These are phyloP conservation scores for Vigna nakashimae DNA, from an alignment of 306 rosid species.

Conservation along the genomic window DNA sequence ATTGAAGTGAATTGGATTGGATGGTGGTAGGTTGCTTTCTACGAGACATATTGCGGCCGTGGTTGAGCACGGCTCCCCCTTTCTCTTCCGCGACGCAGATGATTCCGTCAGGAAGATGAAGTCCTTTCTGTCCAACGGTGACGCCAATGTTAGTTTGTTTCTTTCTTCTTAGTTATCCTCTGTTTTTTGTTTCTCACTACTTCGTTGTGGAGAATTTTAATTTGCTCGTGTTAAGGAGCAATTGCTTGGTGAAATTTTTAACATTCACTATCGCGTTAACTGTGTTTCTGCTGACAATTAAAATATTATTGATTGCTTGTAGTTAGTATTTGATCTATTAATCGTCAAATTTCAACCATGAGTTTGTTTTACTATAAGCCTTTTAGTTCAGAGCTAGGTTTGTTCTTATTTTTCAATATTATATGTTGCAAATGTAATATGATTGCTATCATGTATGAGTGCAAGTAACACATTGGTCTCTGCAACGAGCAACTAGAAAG, in stretches of 20 bases:
- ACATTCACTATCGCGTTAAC: too few species aligned
- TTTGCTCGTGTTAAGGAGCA: too few species aligned
- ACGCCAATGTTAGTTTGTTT: conserved; percentile 55
- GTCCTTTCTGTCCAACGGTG: conserved; percentile 53
- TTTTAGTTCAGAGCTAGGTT: not conserved
- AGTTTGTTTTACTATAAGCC: not conserved
- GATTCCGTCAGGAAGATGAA: conserved; percentile 59
- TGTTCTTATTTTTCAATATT: not conserved
- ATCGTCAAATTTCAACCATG: not conserved
- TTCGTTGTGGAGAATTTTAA: too few species aligned
- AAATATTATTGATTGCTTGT: too few species aligned
- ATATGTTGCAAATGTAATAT: not conserved
- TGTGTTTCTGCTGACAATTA: too few species aligned
- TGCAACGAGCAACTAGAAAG: not conserved
- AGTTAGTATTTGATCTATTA: too few species aligned
- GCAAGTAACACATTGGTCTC: not conserved
- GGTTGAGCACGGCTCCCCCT: conserved; percentile 65
- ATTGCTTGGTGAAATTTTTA: too few species aligned
- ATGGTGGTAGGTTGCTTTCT: conserved; percentile 70
- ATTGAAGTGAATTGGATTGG: conserved; percentile 22
- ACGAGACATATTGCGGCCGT: conserved; percentile 68
- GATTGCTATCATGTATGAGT: not conserved
- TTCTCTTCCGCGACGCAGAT: conserved; percentile 63
- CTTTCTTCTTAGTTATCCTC: not conserved
- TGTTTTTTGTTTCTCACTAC: too few species aligned